Percentiles rank a stretch among this genome's conserved stretches.
Conservation (phyloP, 805 yeast species). For the Myxozyma vanderwaltii region DNA sequence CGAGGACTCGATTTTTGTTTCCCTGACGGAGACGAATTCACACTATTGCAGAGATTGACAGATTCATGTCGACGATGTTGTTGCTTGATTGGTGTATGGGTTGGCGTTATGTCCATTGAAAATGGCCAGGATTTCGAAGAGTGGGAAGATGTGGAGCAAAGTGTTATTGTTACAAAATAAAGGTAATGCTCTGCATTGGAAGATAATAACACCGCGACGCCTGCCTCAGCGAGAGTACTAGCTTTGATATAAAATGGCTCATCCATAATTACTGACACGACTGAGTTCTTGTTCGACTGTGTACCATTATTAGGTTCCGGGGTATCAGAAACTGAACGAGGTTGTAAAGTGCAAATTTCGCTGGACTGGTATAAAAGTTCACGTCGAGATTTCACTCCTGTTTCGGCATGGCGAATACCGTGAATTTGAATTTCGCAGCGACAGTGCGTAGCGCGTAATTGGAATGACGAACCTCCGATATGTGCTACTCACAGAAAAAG, state of each 20-base stretch:
- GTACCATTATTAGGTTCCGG: background rate
- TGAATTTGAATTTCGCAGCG: constrained; percentile 25
- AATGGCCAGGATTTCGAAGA: constrained; percentile 28
- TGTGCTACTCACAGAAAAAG: constrained; percentile 6
- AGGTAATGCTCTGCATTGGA: background rate
- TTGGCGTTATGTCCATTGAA: constrained; percentile 8
- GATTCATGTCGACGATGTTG: background rate
- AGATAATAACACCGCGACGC: constrained; percentile 4
- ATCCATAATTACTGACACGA: constrained; percentile 18
- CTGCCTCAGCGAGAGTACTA: constrained; percentile 21
- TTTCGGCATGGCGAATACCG: background rate
- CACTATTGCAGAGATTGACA: background rate
- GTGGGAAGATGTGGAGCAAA: constrained; percentile 12
- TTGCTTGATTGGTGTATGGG: constrained; percentile 2
- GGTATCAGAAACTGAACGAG: background rate
- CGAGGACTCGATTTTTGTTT: background rate
- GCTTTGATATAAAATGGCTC: constrained; percentile 31
- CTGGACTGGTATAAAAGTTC: constrained; percentile 22
- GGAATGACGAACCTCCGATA: background rate
- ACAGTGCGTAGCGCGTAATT: constrained; percentile 16
- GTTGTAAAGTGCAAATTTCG: constrained; percentile 22
- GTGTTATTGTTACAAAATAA: constrained; percentile 4
- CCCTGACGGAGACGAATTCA: background rate
- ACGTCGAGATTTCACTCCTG: constrained; percentile 1
- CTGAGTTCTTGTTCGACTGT: background rate